phyloP scores from a whole-genome alignment of 2,329 filamentous ascomycete genomes.

The Chrysoporthe deuterocubensis region DNA sequence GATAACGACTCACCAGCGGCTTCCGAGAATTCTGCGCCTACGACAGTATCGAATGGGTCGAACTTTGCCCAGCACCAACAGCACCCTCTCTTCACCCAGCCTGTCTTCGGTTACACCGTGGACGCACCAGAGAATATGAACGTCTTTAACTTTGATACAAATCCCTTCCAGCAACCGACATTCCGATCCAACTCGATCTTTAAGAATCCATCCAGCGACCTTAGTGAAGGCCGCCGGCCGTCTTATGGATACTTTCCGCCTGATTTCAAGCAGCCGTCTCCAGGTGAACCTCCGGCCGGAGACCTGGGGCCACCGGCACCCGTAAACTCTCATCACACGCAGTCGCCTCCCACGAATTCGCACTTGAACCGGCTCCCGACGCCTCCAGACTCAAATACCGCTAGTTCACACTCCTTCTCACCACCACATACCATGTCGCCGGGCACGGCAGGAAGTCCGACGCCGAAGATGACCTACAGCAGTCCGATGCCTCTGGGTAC shows the following conservation, averaged over 20 bases:
- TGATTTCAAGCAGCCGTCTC: slow-evolving; percentile 47
- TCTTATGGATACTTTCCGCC: slow-evolving; percentile 67
- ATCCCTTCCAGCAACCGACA: slow-evolving; percentile 51
- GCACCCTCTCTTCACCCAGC: slow-evolving; percentile 49
- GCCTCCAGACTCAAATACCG: slow-evolving; percentile 47
- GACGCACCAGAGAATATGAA: slow-evolving; percentile 59
- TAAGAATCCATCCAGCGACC: slow-evolving; percentile 59
- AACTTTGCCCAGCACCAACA: slow-evolving; percentile 37
- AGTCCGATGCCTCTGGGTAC: slow-evolving; percentile 32
- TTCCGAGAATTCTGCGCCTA: slow-evolving; percentile 45
- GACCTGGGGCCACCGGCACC: slow-evolving; percentile 42
- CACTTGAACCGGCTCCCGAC: slow-evolving; percentile 42
- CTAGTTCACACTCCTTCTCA: slow-evolving; percentile 42
- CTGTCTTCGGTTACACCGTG: slow-evolving; percentile 64
- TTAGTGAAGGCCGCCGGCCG: slow-evolving; percentile 48
- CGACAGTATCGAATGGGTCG: slow-evolving; percentile 35
- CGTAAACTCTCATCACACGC: slow-evolving; percentile 30
- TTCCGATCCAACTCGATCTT: slow-evolving; percentile 73
- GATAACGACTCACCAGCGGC: slow-evolving; percentile 52
- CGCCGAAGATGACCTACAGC: slow-evolving; percentile 39
- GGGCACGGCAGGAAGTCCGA: slow-evolving; percentile 38
- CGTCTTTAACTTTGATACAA: slow-evolving; percentile 48
- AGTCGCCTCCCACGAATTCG: slow-evolving; percentile 27
- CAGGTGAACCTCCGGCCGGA: slow-evolving; percentile 38
- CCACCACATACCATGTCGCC: slow-evolving; percentile 38